Evolutionary conservation across 495 filamentous ascomycete genomes (phyloP), one percentile per base, ranked within the genome.

Genomic region (Talaromyces wortmannii): DNA sequence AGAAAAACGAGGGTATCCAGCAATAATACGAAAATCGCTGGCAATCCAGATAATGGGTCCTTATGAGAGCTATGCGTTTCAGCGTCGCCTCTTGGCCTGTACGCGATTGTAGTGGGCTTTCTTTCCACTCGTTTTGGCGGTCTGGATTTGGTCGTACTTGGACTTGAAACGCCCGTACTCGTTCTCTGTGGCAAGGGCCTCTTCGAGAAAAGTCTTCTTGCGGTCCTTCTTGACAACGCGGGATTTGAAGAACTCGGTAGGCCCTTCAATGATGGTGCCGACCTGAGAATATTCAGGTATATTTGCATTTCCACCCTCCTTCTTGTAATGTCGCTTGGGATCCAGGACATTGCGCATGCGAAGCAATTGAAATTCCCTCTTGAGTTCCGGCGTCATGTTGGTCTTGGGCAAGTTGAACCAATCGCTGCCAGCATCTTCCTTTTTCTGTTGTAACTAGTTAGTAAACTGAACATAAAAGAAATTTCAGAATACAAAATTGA

Each of bases 331-430:
- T 52, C 91, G 79, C 63, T 97, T 91, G 5, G 91, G 84, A 56
- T 96, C 94, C 4, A 96, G 77, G 7, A 95, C 89, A 52, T 84
- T 84, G 57, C 94, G 86, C 89, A 97, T 92, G 52, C 86, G 83
- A 53, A 97, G 68, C 4, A 96, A 71, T 64, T 95, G 89, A 5
- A 97, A 68, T 65, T 97, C 95, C 53, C 89, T 80, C 67, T 90
- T 92, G 17, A 96, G 74, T 60, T 95, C 83, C 8, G 90, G 80
- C 0, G 91, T 96, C 47, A 96, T 67, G 50, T 88, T 78, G 31
- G 92, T 97, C 40, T 78, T 75, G 7, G 94, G 92, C 29, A 98
- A 75, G 64, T 95, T 79, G 67, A 87, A 97, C 91, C 92, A 97
- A 46, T 80, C 71, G 18, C 71, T 63, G 36, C 86, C 82, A 52